A percentile compares a stretch with the other conserved stretches of the same genome.
phyloP scores from a whole-genome alignment of 345 rosid species.

The Hirschfeldia incana region DNA sequence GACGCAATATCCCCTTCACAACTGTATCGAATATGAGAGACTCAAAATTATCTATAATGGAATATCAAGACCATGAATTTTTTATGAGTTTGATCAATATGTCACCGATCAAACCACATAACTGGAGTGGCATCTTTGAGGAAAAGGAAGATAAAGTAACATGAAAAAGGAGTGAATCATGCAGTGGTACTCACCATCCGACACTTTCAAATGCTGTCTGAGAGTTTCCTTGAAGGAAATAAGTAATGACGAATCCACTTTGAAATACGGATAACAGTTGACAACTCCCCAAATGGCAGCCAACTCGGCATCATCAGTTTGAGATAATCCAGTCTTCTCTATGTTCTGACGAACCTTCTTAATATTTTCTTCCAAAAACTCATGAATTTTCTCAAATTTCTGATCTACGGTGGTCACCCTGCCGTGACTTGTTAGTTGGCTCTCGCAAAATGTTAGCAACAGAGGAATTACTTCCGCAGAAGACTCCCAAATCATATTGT shows the following conservation, averaged over 20 bases:
- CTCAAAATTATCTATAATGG: neutral
- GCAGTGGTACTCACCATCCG: constrained; percentile 49
- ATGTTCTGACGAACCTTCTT: constrained; percentile 39
- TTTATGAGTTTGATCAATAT: neutral
- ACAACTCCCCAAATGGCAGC: constrained; percentile 72
- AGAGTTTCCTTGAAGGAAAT: constrained; percentile 57
- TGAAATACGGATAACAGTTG: constrained; percentile 61
- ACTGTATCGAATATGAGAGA: constrained; percentile 6
- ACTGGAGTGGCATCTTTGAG: constrained; percentile 1
- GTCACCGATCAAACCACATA: constrained; percentile 5
- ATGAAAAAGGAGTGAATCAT: constrained; percentile 9
- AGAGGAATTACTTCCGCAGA: constrained; percentile 58
- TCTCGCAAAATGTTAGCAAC: constrained; percentile 59
- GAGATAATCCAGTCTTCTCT: constrained; percentile 37
- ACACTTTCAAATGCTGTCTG: constrained; percentile 46
- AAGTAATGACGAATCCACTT: constrained; percentile 46
- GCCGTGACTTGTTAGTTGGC: constrained; percentile 45
- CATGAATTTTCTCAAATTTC: constrained; percentile 45
- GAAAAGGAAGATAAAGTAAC: constrained; percentile 8
- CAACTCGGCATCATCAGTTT: constrained; percentile 46
- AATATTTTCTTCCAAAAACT: constrained; percentile 47
- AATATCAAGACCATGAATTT: neutral
- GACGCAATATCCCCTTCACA: constrained; percentile 4
- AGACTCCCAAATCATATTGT: constrained; percentile 59
- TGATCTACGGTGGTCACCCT: constrained; percentile 39